These are phyloP conservation scores for Sugiyamaella floridensis DNA, from an alignment of 805 yeast species.

Conservation along the genomic window DNA sequence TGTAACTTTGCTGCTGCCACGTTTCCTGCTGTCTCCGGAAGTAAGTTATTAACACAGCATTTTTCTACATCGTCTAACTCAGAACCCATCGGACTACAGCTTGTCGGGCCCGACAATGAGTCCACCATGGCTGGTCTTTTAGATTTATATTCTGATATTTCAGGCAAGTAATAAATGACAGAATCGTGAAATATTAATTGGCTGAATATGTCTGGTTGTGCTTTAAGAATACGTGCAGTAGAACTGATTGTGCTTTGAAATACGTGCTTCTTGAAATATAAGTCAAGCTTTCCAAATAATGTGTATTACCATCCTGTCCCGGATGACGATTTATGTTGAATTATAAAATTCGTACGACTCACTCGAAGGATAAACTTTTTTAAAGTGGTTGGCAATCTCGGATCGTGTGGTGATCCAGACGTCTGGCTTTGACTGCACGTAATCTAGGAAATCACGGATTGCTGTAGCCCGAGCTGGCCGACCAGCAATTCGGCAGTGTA, in stretches of 20 bases:
- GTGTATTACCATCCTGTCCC: no score
- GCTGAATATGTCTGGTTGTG: no score
- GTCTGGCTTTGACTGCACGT: slow-evolving; percentile 30
- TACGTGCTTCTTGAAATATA: no score
- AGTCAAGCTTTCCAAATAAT: no score
- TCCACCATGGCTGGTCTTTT: neutral
- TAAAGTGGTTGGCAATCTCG: slow-evolving; percentile 30
- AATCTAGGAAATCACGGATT: slow-evolving; percentile 32
- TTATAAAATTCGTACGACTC: neutral
- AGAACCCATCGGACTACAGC: neutral
- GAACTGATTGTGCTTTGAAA: no score
- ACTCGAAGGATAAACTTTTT: neutral
- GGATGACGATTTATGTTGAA: no score
- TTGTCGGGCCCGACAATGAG: neutral
- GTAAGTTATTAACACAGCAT: neutral
- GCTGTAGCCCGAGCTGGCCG: slow-evolving; percentile 35
- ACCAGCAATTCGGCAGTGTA: slow-evolving; percentile 34
- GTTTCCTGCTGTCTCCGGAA: slow-evolving; percentile 1
- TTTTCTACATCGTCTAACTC: neutral
- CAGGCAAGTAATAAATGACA: no score
- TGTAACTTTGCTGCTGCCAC: slow-evolving; percentile 5
- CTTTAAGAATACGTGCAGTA: no score
- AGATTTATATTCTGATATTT: neutral
- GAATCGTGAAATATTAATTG: no score
- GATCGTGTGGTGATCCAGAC: slow-evolving; percentile 36